Evolutionary conservation across 305 asterid species (phyloP).

Genomic region (Fraxinus paxiana): DNA sequence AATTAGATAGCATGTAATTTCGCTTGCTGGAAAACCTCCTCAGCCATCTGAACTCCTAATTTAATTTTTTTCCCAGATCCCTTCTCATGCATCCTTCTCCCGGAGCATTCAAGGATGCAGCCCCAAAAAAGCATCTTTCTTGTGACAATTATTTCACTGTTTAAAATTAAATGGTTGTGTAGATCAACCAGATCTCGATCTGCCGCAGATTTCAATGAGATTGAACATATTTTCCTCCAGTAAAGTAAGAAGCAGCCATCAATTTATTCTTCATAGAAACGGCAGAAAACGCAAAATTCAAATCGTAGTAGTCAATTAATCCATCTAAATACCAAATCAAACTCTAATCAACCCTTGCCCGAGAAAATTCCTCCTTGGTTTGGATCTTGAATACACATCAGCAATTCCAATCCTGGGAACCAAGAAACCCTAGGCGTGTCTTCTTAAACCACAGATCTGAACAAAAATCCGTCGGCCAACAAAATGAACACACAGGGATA

Average conservation of each 20-base stretch:
- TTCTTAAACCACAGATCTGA: conserved; percentile 30
- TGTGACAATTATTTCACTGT: conserved; percentile 3
- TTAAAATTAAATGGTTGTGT: conserved; percentile 9
- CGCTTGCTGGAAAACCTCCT: background rate
- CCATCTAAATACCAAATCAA: conserved; percentile 25
- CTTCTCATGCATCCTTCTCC: conserved; percentile 6
- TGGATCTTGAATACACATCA: conserved; percentile 26
- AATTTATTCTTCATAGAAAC: conserved; percentile 15
- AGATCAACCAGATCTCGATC: conserved; percentile 29
- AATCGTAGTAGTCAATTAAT: conserved; percentile 18
- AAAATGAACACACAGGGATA: conserved; percentile 8
- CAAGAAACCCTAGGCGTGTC: conserved; percentile 23
- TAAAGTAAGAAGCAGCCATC: background rate
- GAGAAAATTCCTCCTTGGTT: conserved; percentile 18
- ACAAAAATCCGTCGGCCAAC: background rate
- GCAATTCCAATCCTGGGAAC: conserved; percentile 27
- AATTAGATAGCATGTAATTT: background rate
- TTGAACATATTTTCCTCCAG: conserved; percentile 18
- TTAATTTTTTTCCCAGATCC: background rate
- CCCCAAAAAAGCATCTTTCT: conserved; percentile 11
- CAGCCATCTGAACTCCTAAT: conserved; percentile 21
- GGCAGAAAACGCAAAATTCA: conserved; percentile 24
- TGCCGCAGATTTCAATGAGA: conserved; percentile 22
- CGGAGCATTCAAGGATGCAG: conserved; percentile 16
- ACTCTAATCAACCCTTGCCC: conserved; percentile 15